Base-by-base conservation (phyloP, 2,329 filamentous ascomycete genomes). In the Thelonectria discophora region DNA sequence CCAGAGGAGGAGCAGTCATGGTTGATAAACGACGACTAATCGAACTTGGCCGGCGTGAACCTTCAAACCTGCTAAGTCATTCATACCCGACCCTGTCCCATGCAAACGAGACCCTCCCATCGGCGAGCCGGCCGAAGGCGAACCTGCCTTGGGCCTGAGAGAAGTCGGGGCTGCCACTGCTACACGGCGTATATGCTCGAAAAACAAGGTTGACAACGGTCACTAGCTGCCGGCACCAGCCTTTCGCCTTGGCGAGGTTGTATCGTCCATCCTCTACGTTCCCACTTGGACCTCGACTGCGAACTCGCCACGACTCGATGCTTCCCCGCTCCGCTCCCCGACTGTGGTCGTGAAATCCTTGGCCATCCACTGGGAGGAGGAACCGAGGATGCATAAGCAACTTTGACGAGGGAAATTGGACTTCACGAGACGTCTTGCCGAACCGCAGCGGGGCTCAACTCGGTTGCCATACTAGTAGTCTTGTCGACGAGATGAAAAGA, bases 11-110 rank as follows among this genome's bases (percentile, higher is more conserved):
- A 10, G 27, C 51, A 30, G 47, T 50, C 58, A 60, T 56, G 40
- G 27, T 40, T 60, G 58, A 56, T 52, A 60, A 60, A 60, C 52
- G 30, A 56, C 47, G 46, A 60, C 52, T 61, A 61, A 61, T 47
- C 58, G 40, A 37, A 11, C 34, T 37, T 13, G 15, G 34, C 34
- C 34, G 34, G 8, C 34, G 34, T 7, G 34, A 15, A 15, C 34
- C 15, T 37, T n/a, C n/a, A 12, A 4, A 11, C 15, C 34, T 37
- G 34, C 34, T 34, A 4, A 34, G 32, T 37, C 34, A 37, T 5
- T 37, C 34, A 37, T 13, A 9, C 34, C 34, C 34, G 34, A 5
- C 32, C 52, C 54, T 48, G 48, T 39, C 10, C 24, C 32, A 56
- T 61, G 53, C 58, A 53, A 53, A 52, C 17, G 17, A 13, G 37